phyloP scores from a whole-genome alignment of 2,329 filamentous ascomycete genomes.

The Colletotrichum sp. region DNA sequence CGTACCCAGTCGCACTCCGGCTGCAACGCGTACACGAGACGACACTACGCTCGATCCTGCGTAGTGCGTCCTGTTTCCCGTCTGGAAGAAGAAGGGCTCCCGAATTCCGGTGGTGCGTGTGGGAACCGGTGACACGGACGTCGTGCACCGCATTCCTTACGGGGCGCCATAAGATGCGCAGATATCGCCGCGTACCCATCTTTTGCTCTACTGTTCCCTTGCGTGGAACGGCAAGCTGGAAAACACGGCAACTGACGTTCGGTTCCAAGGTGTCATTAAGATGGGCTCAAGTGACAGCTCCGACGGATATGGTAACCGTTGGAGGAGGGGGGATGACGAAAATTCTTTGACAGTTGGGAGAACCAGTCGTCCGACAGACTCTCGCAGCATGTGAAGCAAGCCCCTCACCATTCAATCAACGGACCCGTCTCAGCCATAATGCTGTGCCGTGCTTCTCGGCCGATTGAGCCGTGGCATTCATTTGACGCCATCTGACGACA shows the following conservation, averaged over 20 bases:
- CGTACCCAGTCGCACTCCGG: neutral
- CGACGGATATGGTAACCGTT: neutral
- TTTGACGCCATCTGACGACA: neutral
- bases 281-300: neutral
- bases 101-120: slow-evolving; percentile 5
- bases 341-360: neutral
- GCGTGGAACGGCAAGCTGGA: neutral
- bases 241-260: slow-evolving; percentile 1
- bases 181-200: slow-evolving; percentile 7
- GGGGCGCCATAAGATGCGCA: slow-evolving; percentile 9
- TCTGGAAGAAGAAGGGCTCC: neutral
- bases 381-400: slow-evolving; percentile 4
- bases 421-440: slow-evolving; percentile 3
- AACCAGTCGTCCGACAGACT: neutral
- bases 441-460: slow-evolving; percentile 5
- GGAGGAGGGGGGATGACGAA: neutral
- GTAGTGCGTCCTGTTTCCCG: neutral
- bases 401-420: neutral
- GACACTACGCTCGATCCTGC: neutral
- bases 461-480: slow-evolving; percentile 10
- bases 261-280: neutral
- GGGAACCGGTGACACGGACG: slow-evolving; percentile 2
- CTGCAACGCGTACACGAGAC: neutral
- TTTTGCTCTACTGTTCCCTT: neutral
- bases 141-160: neutral